Conservation (phyloP, 2,329 filamentous ascomycete species). For the Colletotrichum trifolii region DNA sequence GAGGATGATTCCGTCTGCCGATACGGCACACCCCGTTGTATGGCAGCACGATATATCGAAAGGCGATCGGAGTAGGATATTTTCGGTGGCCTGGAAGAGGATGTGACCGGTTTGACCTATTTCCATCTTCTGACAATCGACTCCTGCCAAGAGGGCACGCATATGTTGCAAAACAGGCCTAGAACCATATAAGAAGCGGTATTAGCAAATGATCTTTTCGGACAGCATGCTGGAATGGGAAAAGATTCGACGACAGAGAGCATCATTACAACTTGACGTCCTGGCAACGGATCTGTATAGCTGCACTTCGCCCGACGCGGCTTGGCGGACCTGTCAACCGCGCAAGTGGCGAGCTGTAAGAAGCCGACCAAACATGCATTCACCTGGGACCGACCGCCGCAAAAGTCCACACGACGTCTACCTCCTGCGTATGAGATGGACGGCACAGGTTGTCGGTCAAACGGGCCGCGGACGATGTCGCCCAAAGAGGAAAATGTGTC, state of each 20-base stretch:
- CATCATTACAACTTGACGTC: conserved; percentile 16
- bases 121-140: too few species aligned
- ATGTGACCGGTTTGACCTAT: too few species aligned
- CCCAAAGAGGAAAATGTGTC: conserved; percentile 2
- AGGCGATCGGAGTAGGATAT: too few species aligned
- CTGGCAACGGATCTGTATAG: conserved; percentile 20
- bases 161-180: not conserved
- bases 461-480: not conserved
- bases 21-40: too few species aligned
- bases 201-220: not conserved
- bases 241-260: not conserved
- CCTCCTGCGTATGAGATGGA: conserved; percentile 26
- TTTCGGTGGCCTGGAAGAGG: too few species aligned
- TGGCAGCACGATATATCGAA: too few species aligned
- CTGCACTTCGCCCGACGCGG: not conserved
- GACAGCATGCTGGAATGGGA: not conserved
- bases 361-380: not conserved
- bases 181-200: not conserved
- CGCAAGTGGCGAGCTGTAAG: not conserved
- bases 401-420: too few species aligned
- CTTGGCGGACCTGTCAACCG: conserved; percentile 16
- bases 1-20: too few species aligned
- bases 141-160: conserved; percentile 13
- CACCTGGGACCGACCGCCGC: too few species aligned
- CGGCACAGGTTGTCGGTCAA: conserved; percentile 11